Evolutionary conservation across 2,329 filamentous ascomycete species (phyloP).

Genomic region (Paecilomyces sp.): DNA sequence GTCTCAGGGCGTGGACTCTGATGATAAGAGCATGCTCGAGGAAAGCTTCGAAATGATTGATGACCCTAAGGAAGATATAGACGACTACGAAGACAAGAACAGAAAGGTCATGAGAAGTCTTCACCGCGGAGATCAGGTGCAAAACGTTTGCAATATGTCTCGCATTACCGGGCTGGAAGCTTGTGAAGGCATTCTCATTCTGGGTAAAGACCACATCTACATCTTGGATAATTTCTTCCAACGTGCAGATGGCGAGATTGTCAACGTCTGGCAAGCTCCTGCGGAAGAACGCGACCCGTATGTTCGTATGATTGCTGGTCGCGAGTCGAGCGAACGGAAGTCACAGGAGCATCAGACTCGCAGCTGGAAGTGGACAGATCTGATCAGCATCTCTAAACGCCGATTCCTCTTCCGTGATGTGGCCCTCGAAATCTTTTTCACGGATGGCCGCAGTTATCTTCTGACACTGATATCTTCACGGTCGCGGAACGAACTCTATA

Average conservation of each 20-base stretch:
- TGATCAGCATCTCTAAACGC: constrained; percentile 92
- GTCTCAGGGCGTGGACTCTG: constrained; percentile 22
- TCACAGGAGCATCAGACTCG: constrained; percentile 70
- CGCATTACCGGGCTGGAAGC: constrained; percentile 90
- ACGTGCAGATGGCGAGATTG: constrained; percentile 87
- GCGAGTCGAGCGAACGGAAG: constrained; percentile 56
- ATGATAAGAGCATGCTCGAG: constrained; percentile 49
- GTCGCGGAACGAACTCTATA: constrained; percentile 72
- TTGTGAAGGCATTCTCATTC: constrained; percentile 84
- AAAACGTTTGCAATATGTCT: constrained; percentile 91
- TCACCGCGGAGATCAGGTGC: constrained; percentile 82
- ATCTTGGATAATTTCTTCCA: constrained; percentile 97
- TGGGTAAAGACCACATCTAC: constrained; percentile 87
- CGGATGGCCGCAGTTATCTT: constrained; percentile 90
- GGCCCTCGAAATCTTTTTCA: constrained; percentile 94
- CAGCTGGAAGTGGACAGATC: constrained; percentile 89
- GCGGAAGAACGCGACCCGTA: constrained; percentile 90
- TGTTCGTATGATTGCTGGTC: constrained; percentile 82
- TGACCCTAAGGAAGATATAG: constrained; percentile 77
- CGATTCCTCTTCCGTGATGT: constrained; percentile 94
- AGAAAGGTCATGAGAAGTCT: constrained; percentile 93
- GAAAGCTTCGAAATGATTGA: constrained; percentile 96
- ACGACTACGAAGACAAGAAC: constrained; percentile 94
- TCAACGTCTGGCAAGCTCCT: constrained; percentile 92
- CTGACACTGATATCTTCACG: constrained; percentile 71